phyloP scores from a whole-genome alignment of 768 basidiomycete genomes.

The Kwoniella newhampshirensis region DNA sequence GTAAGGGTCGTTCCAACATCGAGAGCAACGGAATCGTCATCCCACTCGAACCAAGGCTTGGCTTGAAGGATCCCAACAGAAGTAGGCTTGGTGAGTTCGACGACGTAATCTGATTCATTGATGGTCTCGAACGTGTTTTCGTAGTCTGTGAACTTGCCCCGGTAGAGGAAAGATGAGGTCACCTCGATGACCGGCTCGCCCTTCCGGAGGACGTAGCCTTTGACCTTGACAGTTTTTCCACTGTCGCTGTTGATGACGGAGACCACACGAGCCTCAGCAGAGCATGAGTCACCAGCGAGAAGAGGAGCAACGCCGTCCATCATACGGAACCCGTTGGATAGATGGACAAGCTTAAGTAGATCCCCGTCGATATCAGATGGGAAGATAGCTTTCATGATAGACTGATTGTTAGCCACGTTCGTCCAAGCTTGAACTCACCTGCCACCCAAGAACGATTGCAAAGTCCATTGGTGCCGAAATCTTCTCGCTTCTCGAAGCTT shows the following conservation, averaged over 20 bases:
- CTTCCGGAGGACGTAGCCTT: slow-evolving; percentile 66
- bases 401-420: slow-evolving; percentile 57
- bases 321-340: slow-evolving; percentile 94
- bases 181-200: slow-evolving; percentile 86
- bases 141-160: slow-evolving; percentile 89
- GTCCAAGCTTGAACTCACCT: slow-evolving; percentile 61
- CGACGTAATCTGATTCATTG: slow-evolving; percentile 83
- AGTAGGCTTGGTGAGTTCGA: slow-evolving; percentile 72
- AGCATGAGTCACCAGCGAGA: slow-evolving; percentile 82
- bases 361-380: slow-evolving; percentile 88
- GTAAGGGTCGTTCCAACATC: slow-evolving; percentile 76
- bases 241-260: slow-evolving; percentile 86
- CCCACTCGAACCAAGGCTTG: slow-evolving; percentile 99
- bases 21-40: slow-evolving; percentile 74
- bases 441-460: slow-evolving; percentile 97
- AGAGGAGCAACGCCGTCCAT: slow-evolving; percentile 74
- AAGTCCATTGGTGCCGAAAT: slow-evolving; percentile 97
- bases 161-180: slow-evolving; percentile 91
- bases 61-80: slow-evolving; percentile 85
- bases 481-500: slow-evolving; percentile 65
- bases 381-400: slow-evolving; percentile 99
- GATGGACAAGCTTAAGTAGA: slow-evolving; percentile 89
- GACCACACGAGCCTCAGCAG: slow-evolving; percentile 79
- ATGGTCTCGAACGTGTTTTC: slow-evolving; percentile 93
- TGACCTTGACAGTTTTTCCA: slow-evolving; percentile 76